Base-by-base conservation (phyloP, 2,329 filamentous ascomycete species). In the Ceratocystis cacaofunesta region DNA sequence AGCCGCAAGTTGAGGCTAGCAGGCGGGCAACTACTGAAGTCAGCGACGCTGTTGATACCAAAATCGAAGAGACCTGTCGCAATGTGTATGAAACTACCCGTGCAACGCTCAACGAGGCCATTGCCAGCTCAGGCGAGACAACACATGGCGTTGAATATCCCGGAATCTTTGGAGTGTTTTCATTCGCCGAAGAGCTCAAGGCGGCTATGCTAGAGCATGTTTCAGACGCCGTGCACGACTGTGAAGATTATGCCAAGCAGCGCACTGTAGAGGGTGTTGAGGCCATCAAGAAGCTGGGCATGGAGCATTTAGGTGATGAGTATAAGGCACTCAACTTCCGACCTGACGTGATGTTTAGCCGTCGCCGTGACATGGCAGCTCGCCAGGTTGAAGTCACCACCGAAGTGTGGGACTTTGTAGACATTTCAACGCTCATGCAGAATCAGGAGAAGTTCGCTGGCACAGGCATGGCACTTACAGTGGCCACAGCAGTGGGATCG, bases 381-480 rank as follows among this genome's bases (percentile, higher is more conserved):
- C 85, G 90, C 69, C 87, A 95, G 72, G 86, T 97, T 17, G 85
- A 96, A 68, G 85, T 96, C 22, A 85, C 94, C 64, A 89, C 94
- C 3, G 92, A 99, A 72, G 71, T 96, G 0, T 88, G 82, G 82
- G 94, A 99, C 76, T 97, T 99, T 79, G 89, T 99, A 71, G 94
- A 99, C 74, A 80, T 91, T 74, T 81, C 85, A 19, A 88, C 85
- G 10, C 77, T 97, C 5, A 82, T 95, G 78, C 90, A 96, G 72
- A 83, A 86, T 64, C 92, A 97, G 74, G 94, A 99, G 76, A 99
- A 97, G 80, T 81, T 95, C 65, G 92, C 92, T 5, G 90, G 92
- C 48, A 95, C 92, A 2, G 89, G 94, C 69, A 92, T 99, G 87
- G 94, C 92, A 5, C 81, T 99, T 72, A 99, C 94, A 1, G 83